Base-by-base conservation (phyloP, 2,329 filamentous ascomycete genomes). In the Aspergillus niger region DNA sequence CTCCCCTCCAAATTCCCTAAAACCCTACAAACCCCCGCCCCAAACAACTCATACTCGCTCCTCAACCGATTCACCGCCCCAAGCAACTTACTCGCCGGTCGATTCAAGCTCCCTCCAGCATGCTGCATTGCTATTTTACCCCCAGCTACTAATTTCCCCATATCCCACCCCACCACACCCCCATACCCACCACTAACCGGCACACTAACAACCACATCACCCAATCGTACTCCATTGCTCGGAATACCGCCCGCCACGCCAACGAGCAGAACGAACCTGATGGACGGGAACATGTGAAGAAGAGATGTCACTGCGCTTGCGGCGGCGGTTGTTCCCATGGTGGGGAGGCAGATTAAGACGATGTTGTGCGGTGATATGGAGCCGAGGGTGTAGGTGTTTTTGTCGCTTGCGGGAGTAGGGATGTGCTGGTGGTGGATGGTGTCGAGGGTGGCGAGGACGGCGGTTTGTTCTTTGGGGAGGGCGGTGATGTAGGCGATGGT, bases 231-330 rank as follows among this genome's bases (percentile, higher is more conserved):
- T 11, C 32, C 32, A 48, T 71, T 66, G 20, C 55, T 56, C 6
- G 69, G 68, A 28, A 70, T 61, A 20, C 70, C 70, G 5, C 69
- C 67, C 3, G 68, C 69, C 52, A 71, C 67, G 3, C 70, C 70
- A 15, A 72, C 68, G 57, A 71, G 59, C 8, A 72, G 55, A 8
- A 63, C 65, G 58, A 68, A 69, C 28, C 53, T 65, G 17, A 67
- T 61, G 28, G 56, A 63, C 30, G n/a, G 55, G 48, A 67, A 71
- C 8, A 59, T 69, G 30, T 53, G 39, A 7, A 62, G 58, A 62
- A 70, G 65, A 5, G 64, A 53, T 30, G 48, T 65, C 4, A 61
- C 67, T 10, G 65, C 64, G 22, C 51, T 64, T 4, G 69, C 67
- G 13, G 70, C 69, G 15, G 68, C 58, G 17, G 38, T 65, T 26